These are phyloP conservation scores for Rhizophagus clarus DNA, from an alignment of 192 early-diverging fungal species.

Conservation along the genomic window DNA sequence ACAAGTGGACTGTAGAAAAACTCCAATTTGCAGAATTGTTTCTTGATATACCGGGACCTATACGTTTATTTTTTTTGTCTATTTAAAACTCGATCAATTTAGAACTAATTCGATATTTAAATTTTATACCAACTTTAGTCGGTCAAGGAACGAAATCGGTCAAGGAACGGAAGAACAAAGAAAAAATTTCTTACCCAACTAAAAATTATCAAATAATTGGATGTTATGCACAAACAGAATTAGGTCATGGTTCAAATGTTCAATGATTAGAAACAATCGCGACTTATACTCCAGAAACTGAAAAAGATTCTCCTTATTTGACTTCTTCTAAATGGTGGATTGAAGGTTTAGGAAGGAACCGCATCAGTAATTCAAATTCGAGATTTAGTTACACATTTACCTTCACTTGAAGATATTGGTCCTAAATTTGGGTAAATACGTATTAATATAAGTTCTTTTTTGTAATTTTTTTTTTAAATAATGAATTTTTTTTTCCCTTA, in stretches of 20 bases:
- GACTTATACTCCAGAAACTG: slow-evolving; percentile 78
- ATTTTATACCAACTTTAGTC: slow-evolving; percentile 84
- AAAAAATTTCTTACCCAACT: slow-evolving; percentile 75
- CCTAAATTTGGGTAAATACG: slow-evolving; percentile 67
- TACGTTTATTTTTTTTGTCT: neutral
- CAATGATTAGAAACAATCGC: slow-evolving; percentile 89
- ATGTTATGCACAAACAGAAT: slow-evolving; percentile 86
- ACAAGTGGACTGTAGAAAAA: neutral
- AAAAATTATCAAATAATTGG: slow-evolving; percentile 76
- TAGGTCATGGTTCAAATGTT: slow-evolving; percentile 80
- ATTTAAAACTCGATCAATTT: neutral
- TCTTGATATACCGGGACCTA: neutral
- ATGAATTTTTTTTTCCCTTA: neutral
- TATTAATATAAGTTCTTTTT: neutral
- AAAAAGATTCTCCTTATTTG: slow-evolving; percentile 76
- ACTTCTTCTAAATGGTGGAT: slow-evolving; percentile 89
- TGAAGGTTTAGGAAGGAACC: slow-evolving; percentile 77
- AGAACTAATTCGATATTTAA: neutral
- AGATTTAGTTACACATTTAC: slow-evolving; percentile 68
- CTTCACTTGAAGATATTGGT: slow-evolving; percentile 81
- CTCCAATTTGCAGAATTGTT: neutral
- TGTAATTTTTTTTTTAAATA: neutral
- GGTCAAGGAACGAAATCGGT: slow-evolving; percentile 68
- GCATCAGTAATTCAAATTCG: slow-evolving; percentile 73
- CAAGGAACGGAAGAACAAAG: slow-evolving; percentile 80